These are phyloP conservation scores for Xylaria arbuscula DNA, from an alignment of 2,329 filamentous ascomycete genomes.

Conservation along the genomic window DNA sequence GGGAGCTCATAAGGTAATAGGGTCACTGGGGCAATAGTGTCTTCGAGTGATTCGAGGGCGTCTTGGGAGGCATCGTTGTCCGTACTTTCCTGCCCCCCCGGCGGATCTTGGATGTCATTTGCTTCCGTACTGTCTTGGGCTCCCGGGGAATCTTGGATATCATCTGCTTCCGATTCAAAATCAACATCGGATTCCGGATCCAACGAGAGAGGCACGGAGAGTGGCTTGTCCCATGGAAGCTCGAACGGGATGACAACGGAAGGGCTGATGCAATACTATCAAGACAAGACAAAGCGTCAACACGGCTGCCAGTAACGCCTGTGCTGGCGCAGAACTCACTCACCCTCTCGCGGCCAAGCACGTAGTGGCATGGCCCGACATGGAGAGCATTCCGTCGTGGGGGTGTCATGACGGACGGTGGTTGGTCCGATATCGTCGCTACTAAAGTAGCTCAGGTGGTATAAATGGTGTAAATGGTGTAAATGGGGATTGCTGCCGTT, in stretches of 20 bases:
- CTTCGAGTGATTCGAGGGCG: too few species aligned
- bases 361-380: conserved; percentile 40
- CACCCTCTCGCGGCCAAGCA: conserved; percentile 45
- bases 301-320: neutral
- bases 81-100: too few species aligned
- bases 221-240: conserved; percentile 15
- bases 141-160: neutral
- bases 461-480: too few species aligned
- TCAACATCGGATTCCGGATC: neutral
- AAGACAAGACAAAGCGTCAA: conserved; percentile 14
- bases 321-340: conserved; percentile 21
- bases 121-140: neutral
- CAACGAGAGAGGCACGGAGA: neutral
- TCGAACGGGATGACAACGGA: conserved; percentile 40
- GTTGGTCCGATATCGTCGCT: neutral
- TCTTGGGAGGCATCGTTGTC: neutral
- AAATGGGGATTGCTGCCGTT: neutral
- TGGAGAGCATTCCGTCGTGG: conserved; percentile 35
- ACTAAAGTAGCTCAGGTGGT: too few species aligned
- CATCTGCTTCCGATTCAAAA: neutral
- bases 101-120: too few species aligned
- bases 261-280: conserved; percentile 37
- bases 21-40: too few species aligned
- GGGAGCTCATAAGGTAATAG: too few species aligned
- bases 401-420: conserved; percentile 36